A percentile compares a stretch with the other conserved stretches of the same genome.
Conservation (phyloP, 345 rosid genomes). For the Salix viminalis region DNA sequence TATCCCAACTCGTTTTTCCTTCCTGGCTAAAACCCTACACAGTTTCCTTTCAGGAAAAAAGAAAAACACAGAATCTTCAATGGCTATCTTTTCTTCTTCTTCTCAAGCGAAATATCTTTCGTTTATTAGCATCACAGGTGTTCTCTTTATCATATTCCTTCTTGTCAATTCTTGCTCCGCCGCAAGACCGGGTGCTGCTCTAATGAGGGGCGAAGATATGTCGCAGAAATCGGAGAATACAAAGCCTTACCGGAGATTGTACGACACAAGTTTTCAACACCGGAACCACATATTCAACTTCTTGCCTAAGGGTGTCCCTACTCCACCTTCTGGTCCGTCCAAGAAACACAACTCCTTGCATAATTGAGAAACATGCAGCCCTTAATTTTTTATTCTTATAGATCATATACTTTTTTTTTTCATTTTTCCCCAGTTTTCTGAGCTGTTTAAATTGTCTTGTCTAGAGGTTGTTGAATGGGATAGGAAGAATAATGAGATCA, state of each 20-base stretch:
- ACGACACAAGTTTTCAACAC: slow-evolving; percentile 37
- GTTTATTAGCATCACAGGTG: slow-evolving; percentile 7
- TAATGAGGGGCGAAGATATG: neutral
- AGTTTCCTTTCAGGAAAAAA: neutral
- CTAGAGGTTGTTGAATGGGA: neutral
- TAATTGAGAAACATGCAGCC: slow-evolving; percentile 15
- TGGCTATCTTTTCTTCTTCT: slow-evolving; percentile 25
- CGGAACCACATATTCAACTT: slow-evolving; percentile 50
- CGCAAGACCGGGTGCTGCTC: slow-evolving; percentile 31
- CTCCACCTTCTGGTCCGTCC: slow-evolving; percentile 90
- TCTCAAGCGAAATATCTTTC: slow-evolving; percentile 8
- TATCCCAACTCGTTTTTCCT: neutral
- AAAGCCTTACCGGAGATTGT: slow-evolving; percentile 19
- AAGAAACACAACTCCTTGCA: slow-evolving; percentile 58
- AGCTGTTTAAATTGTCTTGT: neutral
- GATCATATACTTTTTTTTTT: neutral
- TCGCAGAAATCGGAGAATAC: slow-evolving; percentile 1
- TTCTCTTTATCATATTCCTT: slow-evolving; percentile 30
- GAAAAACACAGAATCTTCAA: neutral
- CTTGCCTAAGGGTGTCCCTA: slow-evolving; percentile 64
- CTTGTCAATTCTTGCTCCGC: slow-evolving; percentile 27
- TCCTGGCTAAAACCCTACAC: slow-evolving; percentile 25
- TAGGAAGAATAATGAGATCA: neutral
- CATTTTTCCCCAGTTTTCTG: neutral
- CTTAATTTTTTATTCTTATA: neutral